Conservation (phyloP, 2,329 filamentous ascomycete genomes). For the Colletotrichum sp. region DNA sequence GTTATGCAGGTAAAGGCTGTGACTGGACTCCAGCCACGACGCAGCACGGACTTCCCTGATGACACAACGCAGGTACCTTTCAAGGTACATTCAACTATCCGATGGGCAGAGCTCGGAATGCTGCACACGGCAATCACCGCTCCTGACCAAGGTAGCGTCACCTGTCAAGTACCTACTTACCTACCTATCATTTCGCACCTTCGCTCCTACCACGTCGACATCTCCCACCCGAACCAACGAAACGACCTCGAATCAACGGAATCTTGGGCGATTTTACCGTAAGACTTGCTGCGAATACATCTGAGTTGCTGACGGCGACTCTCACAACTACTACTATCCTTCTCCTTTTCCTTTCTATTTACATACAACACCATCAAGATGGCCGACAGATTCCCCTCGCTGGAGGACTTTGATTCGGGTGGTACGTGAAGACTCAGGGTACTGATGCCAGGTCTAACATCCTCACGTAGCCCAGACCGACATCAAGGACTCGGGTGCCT, state of each 20-base stretch:
- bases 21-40: background rate
- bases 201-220: background rate
- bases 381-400: constrained; percentile 80
- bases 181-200: background rate
- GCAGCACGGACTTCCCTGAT: background rate
- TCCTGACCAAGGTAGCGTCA: constrained; percentile 7
- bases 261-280: background rate
- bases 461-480: constrained; percentile 67
- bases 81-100: constrained; percentile 12
- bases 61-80: background rate
- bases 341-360: constrained; percentile 3
- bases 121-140: constrained; percentile 15
- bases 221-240: background rate
- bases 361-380: constrained; percentile 48
- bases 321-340: constrained; percentile 70
- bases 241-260: background rate
- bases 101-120: background rate
- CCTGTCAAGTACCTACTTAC: background rate
- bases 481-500: constrained; percentile 60
- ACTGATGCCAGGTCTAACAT: constrained; percentile 20
- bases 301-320: constrained; percentile 33
- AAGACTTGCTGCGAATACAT: background rate
- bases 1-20: background rate
- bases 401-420: constrained; percentile 77
- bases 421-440: constrained; percentile 39